Base-by-base conservation (phyloP, 441 rosid genomes). In the Adansonia grandidieri region DNA sequence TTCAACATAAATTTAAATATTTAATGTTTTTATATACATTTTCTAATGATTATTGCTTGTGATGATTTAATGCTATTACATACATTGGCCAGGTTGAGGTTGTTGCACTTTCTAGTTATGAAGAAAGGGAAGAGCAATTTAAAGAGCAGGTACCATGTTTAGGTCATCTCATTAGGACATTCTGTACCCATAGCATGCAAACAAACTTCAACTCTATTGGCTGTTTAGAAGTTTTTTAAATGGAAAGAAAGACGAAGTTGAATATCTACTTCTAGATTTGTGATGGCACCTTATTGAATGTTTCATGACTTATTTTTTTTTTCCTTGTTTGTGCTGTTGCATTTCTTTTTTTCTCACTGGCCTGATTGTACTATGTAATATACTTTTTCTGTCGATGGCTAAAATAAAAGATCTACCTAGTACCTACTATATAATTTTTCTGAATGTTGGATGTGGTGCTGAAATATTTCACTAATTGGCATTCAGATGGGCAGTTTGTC, bases 81-180 rank as follows among this genome's bases (percentile, higher is more conserved):
- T 69, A 62, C 61, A 60, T 61, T 80, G 80, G 73, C 74, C 89
- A 97, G 99, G 98, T 97, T 84, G 94, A 95, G 87, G 99, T 97
- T 76, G 95, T 89, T 85, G 99, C 98, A 32, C 97, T 97, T 76
- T 90, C 94, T 84, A 97, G 99, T 91, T 97, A 63, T 79, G 99
- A 97, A 87, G 99, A 97, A 89, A 95, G 95, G 85, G 99, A 97
- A 85, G 96, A 93, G 82, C 99, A 84, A 74, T 97, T 97, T 82
- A 88, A 78, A 85, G 98, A 95, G 89, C 99, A 97, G 98, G 99
- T 97, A 77, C 58, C 56, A 22, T 57, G 2, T 76, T 51, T 40
- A 65, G 24, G 73, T 66, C 63, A 32, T 40, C 48, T 32, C 48
- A 7, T 54, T 9, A 32, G 75, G 63, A n/a, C 75, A n/a, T 53